Evolutionary conservation across 257 asterid species (phyloP).

Genomic region (Echium plantagineum): DNA sequence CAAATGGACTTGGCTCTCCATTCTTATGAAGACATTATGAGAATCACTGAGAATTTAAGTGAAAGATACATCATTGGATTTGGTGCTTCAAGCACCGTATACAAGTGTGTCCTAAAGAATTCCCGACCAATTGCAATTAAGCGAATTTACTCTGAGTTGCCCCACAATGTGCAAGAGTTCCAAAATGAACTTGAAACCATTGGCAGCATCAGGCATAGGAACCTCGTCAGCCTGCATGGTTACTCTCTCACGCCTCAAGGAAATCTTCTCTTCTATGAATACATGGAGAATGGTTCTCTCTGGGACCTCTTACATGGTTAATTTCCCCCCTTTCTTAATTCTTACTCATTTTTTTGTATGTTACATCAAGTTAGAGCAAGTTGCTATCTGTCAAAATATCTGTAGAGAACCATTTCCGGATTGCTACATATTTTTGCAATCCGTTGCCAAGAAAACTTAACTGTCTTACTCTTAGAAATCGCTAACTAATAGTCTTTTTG

Average conservation of each 20-base stretch:
- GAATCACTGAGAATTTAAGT: constrained; percentile 74
- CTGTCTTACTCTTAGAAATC: background rate
- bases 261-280: constrained; percentile 88
- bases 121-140: constrained; percentile 91
- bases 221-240: constrained; percentile 94
- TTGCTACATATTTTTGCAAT: background rate
- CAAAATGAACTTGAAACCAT: constrained; percentile 88
- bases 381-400: background rate
- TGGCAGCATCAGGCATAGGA: constrained; percentile 85
- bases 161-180: constrained; percentile 55
- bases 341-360: background rate
- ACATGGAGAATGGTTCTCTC: constrained; percentile 96
- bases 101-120: constrained; percentile 68
- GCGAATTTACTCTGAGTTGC: constrained; percentile 68
- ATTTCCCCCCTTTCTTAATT: constrained; percentile 7
- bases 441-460: no score
- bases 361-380: background rate
- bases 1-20: constrained; percentile 96
- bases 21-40: constrained; percentile 83
- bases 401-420: background rate
- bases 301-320: constrained; percentile 99
- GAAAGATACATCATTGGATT: constrained; percentile 80
- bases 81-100: constrained; percentile 95
- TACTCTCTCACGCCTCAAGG: constrained; percentile 75
- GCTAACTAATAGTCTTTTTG: background rate